These are phyloP conservation scores for Eutrema heterophyllum DNA, from an alignment of 345 rosid genomes.

Conservation along the genomic window DNA sequence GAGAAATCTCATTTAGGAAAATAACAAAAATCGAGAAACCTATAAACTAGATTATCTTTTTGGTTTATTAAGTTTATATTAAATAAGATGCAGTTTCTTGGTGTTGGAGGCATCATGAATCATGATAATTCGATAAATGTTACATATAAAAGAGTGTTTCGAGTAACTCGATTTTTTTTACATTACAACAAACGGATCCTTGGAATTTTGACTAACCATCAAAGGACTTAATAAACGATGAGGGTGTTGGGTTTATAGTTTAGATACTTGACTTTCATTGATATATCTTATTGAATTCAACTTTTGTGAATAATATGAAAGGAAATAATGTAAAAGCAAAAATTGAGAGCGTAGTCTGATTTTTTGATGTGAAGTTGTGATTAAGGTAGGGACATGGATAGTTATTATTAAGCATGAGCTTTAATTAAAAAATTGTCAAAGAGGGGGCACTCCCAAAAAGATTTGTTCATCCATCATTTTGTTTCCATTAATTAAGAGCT, in stretches of 20 bases:
- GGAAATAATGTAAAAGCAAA: not conserved
- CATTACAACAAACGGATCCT: not conserved
- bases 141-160: constrained; percentile 7
- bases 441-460: constrained; percentile 23
- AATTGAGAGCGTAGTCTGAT: not conserved
- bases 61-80: constrained; percentile 5
- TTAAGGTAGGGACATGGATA: constrained; percentile 26
- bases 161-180: not conserved
- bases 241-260: not conserved
- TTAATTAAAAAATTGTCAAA: constrained; percentile 23
- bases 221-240: not conserved
- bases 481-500: constrained; percentile 4
- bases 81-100: not conserved
- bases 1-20: constrained; percentile 24
- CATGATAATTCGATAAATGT: not conserved
- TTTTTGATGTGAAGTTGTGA: not conserved
- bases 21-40: constrained; percentile 15
- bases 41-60: constrained; percentile 20
- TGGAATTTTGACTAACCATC: not conserved
- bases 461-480: constrained; percentile 18
- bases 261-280: not conserved
- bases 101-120: constrained; percentile 14
- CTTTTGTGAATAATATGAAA: not conserved
- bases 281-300: not conserved
- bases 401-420: constrained; percentile 28